A percentile compares a stretch with the other conserved stretches of the same genome.
Conservation (phyloP, 352 stramenopile species). For the Pythium pyrilobum region DNA sequence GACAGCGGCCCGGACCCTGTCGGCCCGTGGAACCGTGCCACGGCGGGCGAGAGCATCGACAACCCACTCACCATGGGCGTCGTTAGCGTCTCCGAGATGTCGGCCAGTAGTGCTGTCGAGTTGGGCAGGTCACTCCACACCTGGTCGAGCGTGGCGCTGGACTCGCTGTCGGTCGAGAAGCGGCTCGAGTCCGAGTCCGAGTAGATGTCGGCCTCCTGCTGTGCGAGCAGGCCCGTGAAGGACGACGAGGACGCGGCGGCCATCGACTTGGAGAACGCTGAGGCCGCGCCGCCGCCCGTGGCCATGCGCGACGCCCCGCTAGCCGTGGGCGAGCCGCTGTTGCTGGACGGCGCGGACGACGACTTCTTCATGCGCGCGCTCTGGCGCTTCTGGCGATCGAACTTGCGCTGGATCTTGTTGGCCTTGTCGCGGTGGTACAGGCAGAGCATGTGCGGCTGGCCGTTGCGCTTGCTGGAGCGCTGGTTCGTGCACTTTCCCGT, state of each 20-base stretch:
- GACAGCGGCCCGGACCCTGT: slow-evolving; percentile 32
- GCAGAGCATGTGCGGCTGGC: slow-evolving; percentile 83
- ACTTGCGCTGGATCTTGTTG: slow-evolving; percentile 89
- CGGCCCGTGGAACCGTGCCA: slow-evolving; percentile 26
- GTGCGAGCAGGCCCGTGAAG: slow-evolving; percentile 22
- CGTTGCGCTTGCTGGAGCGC: slow-evolving; percentile 81
- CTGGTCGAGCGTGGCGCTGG: slow-evolving; percentile 36
- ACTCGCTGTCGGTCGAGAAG: slow-evolving; percentile 52
- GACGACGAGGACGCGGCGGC: neutral
- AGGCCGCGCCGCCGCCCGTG: neutral
- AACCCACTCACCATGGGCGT: neutral
- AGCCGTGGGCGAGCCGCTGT: neutral
- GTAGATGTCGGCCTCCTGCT: slow-evolving; percentile 50
- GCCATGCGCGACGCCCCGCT: neutral
- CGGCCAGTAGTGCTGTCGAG: slow-evolving; percentile 17
- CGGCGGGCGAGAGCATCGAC: slow-evolving; percentile 1
- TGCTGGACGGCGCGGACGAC: neutral
- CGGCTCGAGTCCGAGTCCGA: slow-evolving; percentile 66
- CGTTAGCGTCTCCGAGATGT: neutral
- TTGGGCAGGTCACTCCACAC: slow-evolving; percentile 53
- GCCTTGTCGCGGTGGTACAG: slow-evolving; percentile 86
- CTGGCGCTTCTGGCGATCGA: slow-evolving; percentile 85
- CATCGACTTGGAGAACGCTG: slow-evolving; percentile 19
- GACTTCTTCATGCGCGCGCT: slow-evolving; percentile 53
- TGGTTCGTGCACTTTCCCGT: slow-evolving; percentile 83